Evolutionary conservation across 345 rosid species (phyloP), one percentile per base, ranked within the genome.

Genomic region (Syzygium jambos): DNA sequence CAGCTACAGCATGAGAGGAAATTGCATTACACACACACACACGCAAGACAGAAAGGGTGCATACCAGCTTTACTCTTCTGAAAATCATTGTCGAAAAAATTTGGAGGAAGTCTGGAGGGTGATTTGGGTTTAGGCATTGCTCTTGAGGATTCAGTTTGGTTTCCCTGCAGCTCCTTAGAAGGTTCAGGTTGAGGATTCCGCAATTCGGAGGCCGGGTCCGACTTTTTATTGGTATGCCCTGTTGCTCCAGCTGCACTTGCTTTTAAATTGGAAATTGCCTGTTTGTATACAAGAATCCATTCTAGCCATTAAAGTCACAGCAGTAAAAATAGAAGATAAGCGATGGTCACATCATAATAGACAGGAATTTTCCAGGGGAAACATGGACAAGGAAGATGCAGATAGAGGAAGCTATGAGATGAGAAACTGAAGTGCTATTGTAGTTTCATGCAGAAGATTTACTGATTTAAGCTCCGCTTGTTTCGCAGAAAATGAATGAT

Each of bases 181-280:
- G 86, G 88, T 68, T 87, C 87, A 73, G 89, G 83, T 88, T 83
- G 86, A 30, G 86, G 63, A 43, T 51, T 88, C 65, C 12, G 82
- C 83, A 87, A 84, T 84, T 88, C 88, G 5, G 51, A 13, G 10
- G 29, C 23, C 5, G 88, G 34, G 43, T 86, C 91, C 6, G 87
- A 30, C 77, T 89, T 89, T 15, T 68, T 86, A 85, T 51, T 91
- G 87, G 80, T 90, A 78, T 78, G 82, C 12, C 88, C 89, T 46
- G 89, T 88, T 21, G 22, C 68, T 38, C 90, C 93, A 25, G 93
- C 92, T 68, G 96, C 98, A 91, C 92, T 95, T 87, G 95, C 96
- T 91, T 92, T 96, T 43, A 94, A 59, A 87, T 90, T 90, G 87
- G 89, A 88, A 57, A 95, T 91, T 38, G 98, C 98, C 99, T 96